Evolutionary conservation across 2,329 filamentous ascomycete species (phyloP), one percentile per base, ranked within the genome.

Genomic region (Microsporum audouinii): DNA sequence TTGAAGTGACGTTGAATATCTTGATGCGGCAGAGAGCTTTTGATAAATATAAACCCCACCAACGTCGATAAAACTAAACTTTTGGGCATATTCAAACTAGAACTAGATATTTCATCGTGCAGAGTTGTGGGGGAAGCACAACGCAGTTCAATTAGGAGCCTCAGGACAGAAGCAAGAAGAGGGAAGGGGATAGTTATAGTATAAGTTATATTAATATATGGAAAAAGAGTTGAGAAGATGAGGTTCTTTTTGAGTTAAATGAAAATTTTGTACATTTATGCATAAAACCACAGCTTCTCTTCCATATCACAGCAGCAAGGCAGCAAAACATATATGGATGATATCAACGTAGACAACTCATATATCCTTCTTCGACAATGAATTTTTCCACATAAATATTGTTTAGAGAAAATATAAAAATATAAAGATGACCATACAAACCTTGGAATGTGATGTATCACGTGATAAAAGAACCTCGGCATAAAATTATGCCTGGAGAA

Each of bases 31-130:
- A 14, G 51, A n/a, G 5, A 55, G 51, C 31, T 55, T 53, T 55
- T 36, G 51, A 55, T 51, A 51, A 45, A 23, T 55, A 51, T 36
- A 10, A 55, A 55, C 51, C 51, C 51, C 51, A 55, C 51, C 51
- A 55, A 23, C 31, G 51, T 10, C 29, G 51, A 55, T 55, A 36
- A 17, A 55, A 36, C 51, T 55, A 55, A 55, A 55, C 31, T 55
- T 55, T 55, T 31, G 33, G 49, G 31, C 5, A 55, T n/a, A 31
- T 23, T 34, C 5, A 36, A 43, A 6, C 51, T 36, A 38, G 49
- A 43, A n/a, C 39, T 43, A 17, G n/a, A 43, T 4, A 43, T n/a
- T n/a, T 43, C 14, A 43, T n/a, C 3, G 7, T 43, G 39, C 39
- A n/a, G 39, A 14, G 7, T 14, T 33, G 49, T 47, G 49, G 10